Conservation (phyloP, 352 stramenopile genomes). For the Globisporangium rhizosaccharum region DNA sequence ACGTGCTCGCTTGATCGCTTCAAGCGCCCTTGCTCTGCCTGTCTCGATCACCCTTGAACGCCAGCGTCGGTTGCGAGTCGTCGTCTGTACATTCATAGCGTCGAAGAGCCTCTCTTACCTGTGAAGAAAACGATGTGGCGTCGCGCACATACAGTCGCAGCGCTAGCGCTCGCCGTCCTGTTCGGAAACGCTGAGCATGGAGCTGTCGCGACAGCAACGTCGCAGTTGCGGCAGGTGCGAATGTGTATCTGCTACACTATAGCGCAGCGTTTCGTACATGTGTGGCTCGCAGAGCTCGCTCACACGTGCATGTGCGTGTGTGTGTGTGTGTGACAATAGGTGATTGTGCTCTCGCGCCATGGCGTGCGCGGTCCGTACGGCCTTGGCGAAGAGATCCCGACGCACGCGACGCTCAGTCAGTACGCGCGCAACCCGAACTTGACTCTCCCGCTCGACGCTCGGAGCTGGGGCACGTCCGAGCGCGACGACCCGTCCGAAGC, state of each 20-base stretch:
- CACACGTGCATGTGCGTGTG: neutral
- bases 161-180: too few relatives aligned
- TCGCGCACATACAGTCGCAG: too few relatives aligned
- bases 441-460: slow-evolving; percentile 42
- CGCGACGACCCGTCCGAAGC: slow-evolving; percentile 51
- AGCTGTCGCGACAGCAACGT: neutral
- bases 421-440: slow-evolving; percentile 63
- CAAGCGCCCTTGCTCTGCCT: too few relatives aligned
- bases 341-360: slow-evolving; percentile 67
- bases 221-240: slow-evolving; percentile 26
- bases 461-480: slow-evolving; percentile 64
- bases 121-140: too few relatives aligned
- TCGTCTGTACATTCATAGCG: too few relatives aligned
- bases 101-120: too few relatives aligned
- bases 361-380: slow-evolving; percentile 73
- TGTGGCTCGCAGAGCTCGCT: neutral
- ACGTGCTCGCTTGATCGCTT: too few relatives aligned
- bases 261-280: neutral
- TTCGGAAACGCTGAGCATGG: too few relatives aligned
- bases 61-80: too few relatives aligned
- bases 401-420: slow-evolving; percentile 40
- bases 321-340: slow-evolving; percentile 15
- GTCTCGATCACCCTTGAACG: too few relatives aligned
- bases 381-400: slow-evolving; percentile 41
- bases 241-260: neutral